Percentiles rank a stretch among this genome's conserved stretches.
These are phyloP conservation scores for Penicillium oxalicum DNA, from an alignment of 2,329 filamentous ascomycete genomes.

Conservation along the genomic window DNA sequence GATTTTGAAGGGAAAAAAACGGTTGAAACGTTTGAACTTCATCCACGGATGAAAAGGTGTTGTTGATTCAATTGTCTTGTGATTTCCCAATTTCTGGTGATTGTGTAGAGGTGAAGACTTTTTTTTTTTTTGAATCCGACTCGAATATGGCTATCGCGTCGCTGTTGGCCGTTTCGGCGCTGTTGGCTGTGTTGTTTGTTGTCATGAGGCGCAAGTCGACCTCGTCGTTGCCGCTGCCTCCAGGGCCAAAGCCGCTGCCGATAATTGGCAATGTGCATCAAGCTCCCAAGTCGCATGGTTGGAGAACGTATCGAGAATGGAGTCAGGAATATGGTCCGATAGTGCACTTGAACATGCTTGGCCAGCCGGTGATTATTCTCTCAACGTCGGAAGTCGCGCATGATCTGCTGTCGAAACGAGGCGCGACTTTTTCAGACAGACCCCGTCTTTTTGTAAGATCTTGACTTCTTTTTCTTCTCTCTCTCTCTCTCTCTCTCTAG, in stretches of 20 bases:
- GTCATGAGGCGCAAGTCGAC: background rate
- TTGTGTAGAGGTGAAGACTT: too few species aligned
- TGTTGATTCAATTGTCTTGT: too few species aligned
- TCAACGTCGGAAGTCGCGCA: slow-evolving; percentile 4
- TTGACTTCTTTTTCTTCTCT: background rate
- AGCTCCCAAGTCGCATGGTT: slow-evolving; percentile 15
- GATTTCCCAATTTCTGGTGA: background rate
- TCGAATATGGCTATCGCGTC: background rate
- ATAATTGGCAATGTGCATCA: slow-evolving; percentile 21
- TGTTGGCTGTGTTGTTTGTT: background rate
- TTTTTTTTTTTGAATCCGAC: background rate
- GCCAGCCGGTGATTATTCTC: slow-evolving; percentile 2
- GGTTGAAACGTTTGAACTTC: too few species aligned
- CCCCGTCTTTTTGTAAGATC: slow-evolving; percentile 5
- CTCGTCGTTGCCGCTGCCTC: slow-evolving; percentile 11
- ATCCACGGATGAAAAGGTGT: too few species aligned
- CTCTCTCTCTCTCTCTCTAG: background rate
- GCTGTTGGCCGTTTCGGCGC: background rate
- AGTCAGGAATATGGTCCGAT: slow-evolving; percentile 8
- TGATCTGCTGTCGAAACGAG: slow-evolving; percentile 2
- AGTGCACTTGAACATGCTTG: slow-evolving; percentile 4
- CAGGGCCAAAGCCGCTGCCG: slow-evolving; percentile 17
- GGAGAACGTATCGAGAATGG: slow-evolving; percentile 14
- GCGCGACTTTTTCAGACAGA: slow-evolving; percentile 1
- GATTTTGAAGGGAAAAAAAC: too few species aligned